phyloP scores from a whole-genome alignment of 352 stramenopile genomes.

The Pythium plurisporium region DNA sequence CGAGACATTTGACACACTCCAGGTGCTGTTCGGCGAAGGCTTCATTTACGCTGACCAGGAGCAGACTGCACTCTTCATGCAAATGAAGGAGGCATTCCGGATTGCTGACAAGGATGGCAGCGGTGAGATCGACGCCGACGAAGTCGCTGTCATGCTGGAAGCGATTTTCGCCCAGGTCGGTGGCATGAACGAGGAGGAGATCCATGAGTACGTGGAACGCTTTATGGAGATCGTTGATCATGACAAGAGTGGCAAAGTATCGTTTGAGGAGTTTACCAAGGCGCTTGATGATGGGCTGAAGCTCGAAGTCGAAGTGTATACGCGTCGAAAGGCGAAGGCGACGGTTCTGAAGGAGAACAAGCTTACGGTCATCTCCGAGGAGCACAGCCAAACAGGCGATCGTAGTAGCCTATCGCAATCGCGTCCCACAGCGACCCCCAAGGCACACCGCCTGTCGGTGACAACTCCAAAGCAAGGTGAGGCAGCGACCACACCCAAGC shows the following conservation, averaged over 20 bases:
- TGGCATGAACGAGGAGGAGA: slow-evolving; percentile 65
- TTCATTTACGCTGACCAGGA: slow-evolving; percentile 77
- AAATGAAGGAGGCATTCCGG: slow-evolving; percentile 85
- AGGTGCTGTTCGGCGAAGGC: slow-evolving; percentile 66
- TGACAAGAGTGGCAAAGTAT: slow-evolving; percentile 63
- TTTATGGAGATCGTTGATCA: slow-evolving; percentile 76
- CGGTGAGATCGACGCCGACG: slow-evolving; percentile 73
- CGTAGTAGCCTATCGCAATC: neutral
- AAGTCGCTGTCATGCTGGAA: slow-evolving; percentile 72
- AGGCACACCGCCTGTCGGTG: neutral
- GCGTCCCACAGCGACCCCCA: neutral
- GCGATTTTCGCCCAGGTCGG: slow-evolving; percentile 75
- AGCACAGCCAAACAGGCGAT: neutral
- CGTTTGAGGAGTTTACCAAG: slow-evolving; percentile 79
- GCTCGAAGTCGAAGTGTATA: slow-evolving; percentile 73
- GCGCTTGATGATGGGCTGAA: slow-evolving; percentile 72
- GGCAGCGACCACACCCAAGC: slow-evolving; percentile 1
- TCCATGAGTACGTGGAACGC: slow-evolving; percentile 61
- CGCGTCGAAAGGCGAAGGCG: slow-evolving; percentile 31
- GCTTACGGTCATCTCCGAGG: slow-evolving; percentile 11
- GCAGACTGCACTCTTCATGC: slow-evolving; percentile 82
- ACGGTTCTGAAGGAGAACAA: slow-evolving; percentile 1
- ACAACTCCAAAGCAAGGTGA: neutral
- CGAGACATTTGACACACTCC: slow-evolving; percentile 68
- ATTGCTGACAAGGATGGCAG: slow-evolving; percentile 76